A percentile compares a stretch with the other conserved stretches of the same genome.
Evolutionary conservation across 2,329 filamentous ascomycete genomes (phyloP).

Genomic region (Sphaerostilbella broomeana): DNA sequence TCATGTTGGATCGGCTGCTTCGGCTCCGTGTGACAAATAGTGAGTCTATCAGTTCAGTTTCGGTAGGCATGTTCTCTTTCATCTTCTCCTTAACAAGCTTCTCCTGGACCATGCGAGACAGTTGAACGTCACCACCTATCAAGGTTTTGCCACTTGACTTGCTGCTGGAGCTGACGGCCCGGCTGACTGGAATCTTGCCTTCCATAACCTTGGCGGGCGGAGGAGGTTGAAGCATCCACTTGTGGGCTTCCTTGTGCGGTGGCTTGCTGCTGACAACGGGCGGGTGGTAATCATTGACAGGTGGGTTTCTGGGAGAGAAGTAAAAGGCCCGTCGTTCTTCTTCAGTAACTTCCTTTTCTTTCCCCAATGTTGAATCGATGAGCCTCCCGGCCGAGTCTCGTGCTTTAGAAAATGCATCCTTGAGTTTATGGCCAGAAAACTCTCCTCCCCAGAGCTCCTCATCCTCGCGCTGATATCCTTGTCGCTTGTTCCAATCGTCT

Average conservation of each 20-base stretch:
- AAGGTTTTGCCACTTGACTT: slow-evolving; percentile 40
- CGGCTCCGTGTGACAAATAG: slow-evolving; percentile 29
- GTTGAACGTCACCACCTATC: slow-evolving; percentile 34
- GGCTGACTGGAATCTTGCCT: slow-evolving; percentile 66
- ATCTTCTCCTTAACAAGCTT: slow-evolving; percentile 42
- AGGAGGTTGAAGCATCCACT: slow-evolving; percentile 90
- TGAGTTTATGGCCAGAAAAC: slow-evolving; percentile 50
- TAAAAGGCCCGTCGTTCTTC: slow-evolving; percentile 55
- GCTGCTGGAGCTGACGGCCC: slow-evolving; percentile 53
- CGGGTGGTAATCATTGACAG: slow-evolving; percentile 80
- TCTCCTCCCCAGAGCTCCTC: slow-evolving; percentile 73
- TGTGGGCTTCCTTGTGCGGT: slow-evolving; percentile 60
- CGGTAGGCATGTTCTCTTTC: slow-evolving; percentile 36
- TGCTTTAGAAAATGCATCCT: slow-evolving; percentile 54
- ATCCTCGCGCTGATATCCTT: slow-evolving; percentile 78
- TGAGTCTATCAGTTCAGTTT: slow-evolving; percentile 39
- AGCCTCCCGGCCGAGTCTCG: slow-evolving; percentile 48
- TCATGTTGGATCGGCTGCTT: slow-evolving; percentile 26
- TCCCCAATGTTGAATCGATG: slow-evolving; percentile 45
- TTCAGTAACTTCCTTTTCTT: slow-evolving; percentile 47
- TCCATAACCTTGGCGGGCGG: slow-evolving; percentile 89
- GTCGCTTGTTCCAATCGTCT: slow-evolving; percentile 61
- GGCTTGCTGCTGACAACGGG: slow-evolving; percentile 75
- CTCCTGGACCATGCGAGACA: slow-evolving; percentile 39
- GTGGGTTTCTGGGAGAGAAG: slow-evolving; percentile 55